Conservation (phyloP, 2,329 filamentous ascomycete species). For the Onygenales sp. region DNA sequence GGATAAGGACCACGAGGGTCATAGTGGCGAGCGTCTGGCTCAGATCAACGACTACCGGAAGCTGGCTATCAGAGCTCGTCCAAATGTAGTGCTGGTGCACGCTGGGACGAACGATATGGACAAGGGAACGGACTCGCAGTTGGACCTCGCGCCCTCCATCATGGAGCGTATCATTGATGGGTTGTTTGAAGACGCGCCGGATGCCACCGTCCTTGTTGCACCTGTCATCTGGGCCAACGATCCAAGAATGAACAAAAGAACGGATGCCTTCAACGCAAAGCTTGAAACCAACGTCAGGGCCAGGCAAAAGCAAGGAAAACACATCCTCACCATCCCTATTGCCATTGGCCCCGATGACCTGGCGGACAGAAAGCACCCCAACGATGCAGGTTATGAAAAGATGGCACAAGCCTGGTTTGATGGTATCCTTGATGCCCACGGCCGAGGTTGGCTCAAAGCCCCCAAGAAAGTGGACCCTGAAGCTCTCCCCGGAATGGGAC, state of each 20-base stretch:
- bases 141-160: conserved; percentile 21
- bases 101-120: conserved; percentile 23
- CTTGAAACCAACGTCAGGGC: neutral
- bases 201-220: conserved; percentile 26
- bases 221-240: conserved; percentile 15
- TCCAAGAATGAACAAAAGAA: neutral
- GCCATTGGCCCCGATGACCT: conserved; percentile 11
- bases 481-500: neutral
- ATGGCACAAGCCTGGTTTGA: conserved; percentile 21
- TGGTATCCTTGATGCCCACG: conserved; percentile 5
- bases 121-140: conserved; percentile 1
- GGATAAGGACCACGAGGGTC: conserved; percentile 14
- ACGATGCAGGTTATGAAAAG: conserved; percentile 18
- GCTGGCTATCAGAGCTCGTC: conserved; percentile 7
- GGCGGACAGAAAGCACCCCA: conserved; percentile 20
- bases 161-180: conserved; percentile 23
- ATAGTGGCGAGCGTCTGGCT: conserved; percentile 5
- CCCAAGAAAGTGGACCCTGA: conserved; percentile 5
- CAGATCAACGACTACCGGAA: neutral
- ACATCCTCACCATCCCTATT: neutral
- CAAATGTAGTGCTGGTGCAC: conserved; percentile 22
- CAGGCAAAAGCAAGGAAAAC: neutral
- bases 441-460: conserved; percentile 8
- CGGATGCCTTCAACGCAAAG: neutral
- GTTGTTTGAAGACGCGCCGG: conserved; percentile 17